Conservation (phyloP, 106 monocot species). For the Allium cepa region DNA sequence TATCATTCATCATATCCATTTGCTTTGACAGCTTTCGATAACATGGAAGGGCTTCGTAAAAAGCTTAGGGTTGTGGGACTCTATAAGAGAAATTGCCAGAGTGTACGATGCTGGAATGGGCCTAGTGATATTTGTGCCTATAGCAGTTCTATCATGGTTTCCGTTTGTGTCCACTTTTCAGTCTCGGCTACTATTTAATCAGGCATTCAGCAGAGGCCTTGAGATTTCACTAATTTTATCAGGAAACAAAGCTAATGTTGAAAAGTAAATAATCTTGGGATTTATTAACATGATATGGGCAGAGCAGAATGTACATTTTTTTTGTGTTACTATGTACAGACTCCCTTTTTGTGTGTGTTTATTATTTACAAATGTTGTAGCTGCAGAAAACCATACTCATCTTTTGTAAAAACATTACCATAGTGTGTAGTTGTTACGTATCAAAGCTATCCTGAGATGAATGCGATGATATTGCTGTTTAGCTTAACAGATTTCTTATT, state of each 20-base stretch:
- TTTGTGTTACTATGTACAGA: background rate
- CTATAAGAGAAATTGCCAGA: constrained; percentile 75
- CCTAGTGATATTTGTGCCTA: constrained; percentile 65
- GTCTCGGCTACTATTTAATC: constrained; percentile 91
- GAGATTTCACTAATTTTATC: constrained; percentile 96
- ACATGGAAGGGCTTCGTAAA: constrained; percentile 62
- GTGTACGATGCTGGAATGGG: constrained; percentile 99
- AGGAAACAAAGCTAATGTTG: constrained; percentile 96
- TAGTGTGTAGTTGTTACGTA: too few relatives aligned
- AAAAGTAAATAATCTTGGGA: constrained; percentile 15
- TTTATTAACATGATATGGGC: background rate
- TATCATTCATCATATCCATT: too few relatives aligned
- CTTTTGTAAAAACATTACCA: too few relatives aligned
- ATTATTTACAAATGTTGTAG: too few relatives aligned
- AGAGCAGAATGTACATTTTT: background rate
- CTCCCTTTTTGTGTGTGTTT: too few relatives aligned
- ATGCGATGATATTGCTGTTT: background rate
- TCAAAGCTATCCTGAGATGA: too few relatives aligned
- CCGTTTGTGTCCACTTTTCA: constrained; percentile 96
- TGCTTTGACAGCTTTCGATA: constrained; percentile 55
- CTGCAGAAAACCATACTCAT: too few relatives aligned
- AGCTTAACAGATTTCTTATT: too few relatives aligned
- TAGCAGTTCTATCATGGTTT: constrained; percentile 92
- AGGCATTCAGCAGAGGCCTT: constrained; percentile 92
- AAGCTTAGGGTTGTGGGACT: constrained; percentile 64